Base-by-base conservation (phyloP, 2,329 filamentous ascomycete species). In the Pseudogymnoascus sp. region DNA sequence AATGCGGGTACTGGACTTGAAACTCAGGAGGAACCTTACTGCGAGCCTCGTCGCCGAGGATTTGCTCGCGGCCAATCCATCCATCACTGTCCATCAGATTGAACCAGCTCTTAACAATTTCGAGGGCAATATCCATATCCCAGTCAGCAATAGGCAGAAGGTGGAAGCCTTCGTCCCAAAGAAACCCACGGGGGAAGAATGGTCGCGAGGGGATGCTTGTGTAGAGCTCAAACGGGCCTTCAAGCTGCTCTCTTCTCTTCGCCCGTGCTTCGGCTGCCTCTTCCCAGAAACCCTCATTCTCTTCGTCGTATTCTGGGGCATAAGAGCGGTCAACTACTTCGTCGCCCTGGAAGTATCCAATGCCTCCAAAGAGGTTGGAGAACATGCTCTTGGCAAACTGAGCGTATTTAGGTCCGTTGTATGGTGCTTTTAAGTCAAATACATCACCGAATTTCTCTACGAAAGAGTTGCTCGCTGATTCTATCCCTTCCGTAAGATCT, bases 131-230 rank as follows among this genome's bases (percentile, higher is more conserved):
- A 72, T 97, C 93, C 61, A 92, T 85, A 73, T 99, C 95, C 90
- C 93, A 99, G 68, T 99, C 93, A 19, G 91, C 84, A 62, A 99
- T 88, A 1, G 93, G 93, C 59, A 96, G 80, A 37, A 99, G 80
- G 72, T 99, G 95, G 77, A 98, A 99, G 0, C 95, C 95, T 75
- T 99, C 95, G 70, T 99, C 95, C 95, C 95, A 99, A 3, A 98
- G 81, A 74, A 99, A 99, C 0, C 95, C 95, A 65, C 95, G 84
- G 1, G 95, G 95, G 77, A 99, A 99, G 79, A 99, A 99, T 0
- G 95, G 90, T 4, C 95, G 83, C 7, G 93, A 98, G 0, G 95
- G 95, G 63, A 98, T 88, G 70, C 88, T 91, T 6, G 93, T 96
- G 74, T 93, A 98, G 2, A 99, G 84, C 74, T 96, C 91, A 62